phyloP scores from a whole-genome alignment of 805 yeast genomes.

The Metschnikowia peoriensis region DNA sequence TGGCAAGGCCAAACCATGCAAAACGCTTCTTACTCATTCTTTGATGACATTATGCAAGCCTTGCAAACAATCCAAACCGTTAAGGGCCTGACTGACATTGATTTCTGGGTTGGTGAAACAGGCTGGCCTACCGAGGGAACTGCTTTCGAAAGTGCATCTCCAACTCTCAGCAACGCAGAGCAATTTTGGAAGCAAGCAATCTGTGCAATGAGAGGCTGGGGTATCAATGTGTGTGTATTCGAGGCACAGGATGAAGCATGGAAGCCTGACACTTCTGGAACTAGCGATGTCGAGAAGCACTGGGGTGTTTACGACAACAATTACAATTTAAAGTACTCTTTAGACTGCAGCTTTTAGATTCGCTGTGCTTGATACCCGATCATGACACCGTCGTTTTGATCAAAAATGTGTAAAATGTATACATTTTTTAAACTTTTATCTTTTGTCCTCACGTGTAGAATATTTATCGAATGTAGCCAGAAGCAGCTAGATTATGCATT shows the following conservation, averaged over 20 bases:
- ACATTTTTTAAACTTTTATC: not conserved
- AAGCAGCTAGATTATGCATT: no score
- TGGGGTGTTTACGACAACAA: slow-evolving; percentile 85
- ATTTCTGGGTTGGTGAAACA: slow-evolving; percentile 96
- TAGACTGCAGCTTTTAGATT: slow-evolving; percentile 32
- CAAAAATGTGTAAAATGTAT: not conserved
- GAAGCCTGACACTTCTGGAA: slow-evolving; percentile 90
- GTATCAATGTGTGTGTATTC: slow-evolving; percentile 85
- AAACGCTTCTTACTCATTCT: slow-evolving; percentile 87
- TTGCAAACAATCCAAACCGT: slow-evolving; percentile 79
- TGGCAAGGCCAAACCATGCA: slow-evolving; percentile 94
- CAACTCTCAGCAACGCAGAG: slow-evolving; percentile 71
- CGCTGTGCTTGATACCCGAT: not conserved
- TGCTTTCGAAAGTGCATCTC: slow-evolving; percentile 60
- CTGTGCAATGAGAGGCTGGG: slow-evolving; percentile 95
- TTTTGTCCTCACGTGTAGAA: no score
- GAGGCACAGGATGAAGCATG: slow-evolving; percentile 96
- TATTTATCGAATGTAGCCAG: no score
- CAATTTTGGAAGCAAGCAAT: slow-evolving; percentile 83
- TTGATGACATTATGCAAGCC: slow-evolving; percentile 98
- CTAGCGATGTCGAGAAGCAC: slow-evolving; percentile 83
- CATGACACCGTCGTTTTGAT: not conserved
- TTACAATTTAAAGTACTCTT: slow-evolving; percentile 38
- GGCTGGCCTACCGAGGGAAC: slow-evolving; percentile 96
- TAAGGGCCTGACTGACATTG: slow-evolving; percentile 83